Conservation (phyloP, 148 eudicot species). For the Bassia scoparia region DNA sequence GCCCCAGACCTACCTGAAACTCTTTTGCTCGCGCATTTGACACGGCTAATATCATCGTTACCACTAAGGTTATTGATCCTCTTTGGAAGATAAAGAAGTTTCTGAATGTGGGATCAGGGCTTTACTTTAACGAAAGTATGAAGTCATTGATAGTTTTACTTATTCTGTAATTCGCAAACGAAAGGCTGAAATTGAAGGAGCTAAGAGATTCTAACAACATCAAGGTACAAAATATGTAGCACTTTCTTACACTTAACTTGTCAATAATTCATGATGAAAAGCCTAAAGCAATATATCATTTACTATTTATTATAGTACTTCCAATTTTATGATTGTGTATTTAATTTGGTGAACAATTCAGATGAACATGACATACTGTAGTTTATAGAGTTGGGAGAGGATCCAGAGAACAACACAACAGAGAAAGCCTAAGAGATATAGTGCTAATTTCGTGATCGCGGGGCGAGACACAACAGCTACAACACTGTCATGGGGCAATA, state of each 20-base stretch:
- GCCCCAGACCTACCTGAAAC: slow-evolving; percentile 64
- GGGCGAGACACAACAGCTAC: slow-evolving; percentile 97
- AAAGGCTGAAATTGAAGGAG: slow-evolving; percentile 62
- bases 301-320: too few relatives aligned
- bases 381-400: slow-evolving; percentile 80
- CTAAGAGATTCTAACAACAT: slow-evolving; percentile 34
- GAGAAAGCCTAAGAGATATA: slow-evolving; percentile 92
- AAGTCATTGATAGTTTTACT: slow-evolving; percentile 74
- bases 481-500: slow-evolving; percentile 91
- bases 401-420: slow-evolving; percentile 69
- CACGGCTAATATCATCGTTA: slow-evolving; percentile 76
- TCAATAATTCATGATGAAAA: too few relatives aligned
- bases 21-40: slow-evolving; percentile 78
- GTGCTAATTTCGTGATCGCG: slow-evolving; percentile 95
- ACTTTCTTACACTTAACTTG: too few relatives aligned
- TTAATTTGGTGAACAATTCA: slow-evolving; percentile 25
- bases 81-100: slow-evolving; percentile 83
- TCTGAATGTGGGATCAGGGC: slow-evolving; percentile 76
- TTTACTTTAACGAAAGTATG: slow-evolving; percentile 69
- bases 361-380: slow-evolving; percentile 81
- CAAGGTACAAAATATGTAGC: slow-evolving; percentile 41
- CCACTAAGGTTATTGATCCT: slow-evolving; percentile 88
- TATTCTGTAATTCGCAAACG: slow-evolving; percentile 77
- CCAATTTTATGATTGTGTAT: too few relatives aligned
- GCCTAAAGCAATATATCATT: too few relatives aligned